Percentiles rank a stretch among this genome's conserved stretches.
Conservation (phyloP, 2,329 filamentous ascomycete genomes). For the Cytospora piceicola region DNA sequence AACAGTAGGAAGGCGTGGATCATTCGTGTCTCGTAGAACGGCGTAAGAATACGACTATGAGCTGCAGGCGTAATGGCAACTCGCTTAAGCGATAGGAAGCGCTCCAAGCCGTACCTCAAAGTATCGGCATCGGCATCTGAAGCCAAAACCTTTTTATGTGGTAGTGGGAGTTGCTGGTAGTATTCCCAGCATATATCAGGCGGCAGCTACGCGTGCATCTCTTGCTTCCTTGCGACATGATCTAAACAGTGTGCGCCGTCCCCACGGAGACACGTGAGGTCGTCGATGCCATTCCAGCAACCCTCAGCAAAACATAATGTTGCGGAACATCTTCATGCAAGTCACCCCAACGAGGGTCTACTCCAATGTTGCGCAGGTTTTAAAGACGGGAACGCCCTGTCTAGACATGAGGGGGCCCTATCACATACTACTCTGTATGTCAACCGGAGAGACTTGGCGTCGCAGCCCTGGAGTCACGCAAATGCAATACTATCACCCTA, state of each 20-base stretch:
- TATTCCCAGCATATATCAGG: constrained; percentile 33
- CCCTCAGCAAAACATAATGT: neutral
- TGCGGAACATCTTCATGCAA: neutral
- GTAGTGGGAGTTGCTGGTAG: constrained; percentile 40
- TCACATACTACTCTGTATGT: neutral
- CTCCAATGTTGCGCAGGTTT: neutral
- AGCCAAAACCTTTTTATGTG: constrained; percentile 40
- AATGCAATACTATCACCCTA: neutral
- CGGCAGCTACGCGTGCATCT: constrained; percentile 15
- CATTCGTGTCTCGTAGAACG: constrained; percentile 47
- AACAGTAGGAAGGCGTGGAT: constrained; percentile 46
- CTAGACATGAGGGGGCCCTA: neutral
- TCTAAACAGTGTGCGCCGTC: constrained; percentile 10
- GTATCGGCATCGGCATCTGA: constrained; percentile 17
- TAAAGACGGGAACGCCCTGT: constrained; percentile 6
- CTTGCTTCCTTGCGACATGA: constrained; percentile 4
- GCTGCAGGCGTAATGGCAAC: constrained; percentile 46
- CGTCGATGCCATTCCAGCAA: neutral
- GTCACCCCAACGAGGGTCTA: no score
- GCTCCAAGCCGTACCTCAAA: constrained; percentile 37
- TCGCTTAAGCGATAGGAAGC: constrained; percentile 43
- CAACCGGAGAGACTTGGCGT: constrained; percentile 11
- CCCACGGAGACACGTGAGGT: constrained; percentile 3
- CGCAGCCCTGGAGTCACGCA: constrained; percentile 2
- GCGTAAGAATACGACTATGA: constrained; percentile 43